These are phyloP conservation scores for Tuber magnatum DNA, from an alignment of 495 filamentous ascomycete species.

Conservation along the genomic window DNA sequence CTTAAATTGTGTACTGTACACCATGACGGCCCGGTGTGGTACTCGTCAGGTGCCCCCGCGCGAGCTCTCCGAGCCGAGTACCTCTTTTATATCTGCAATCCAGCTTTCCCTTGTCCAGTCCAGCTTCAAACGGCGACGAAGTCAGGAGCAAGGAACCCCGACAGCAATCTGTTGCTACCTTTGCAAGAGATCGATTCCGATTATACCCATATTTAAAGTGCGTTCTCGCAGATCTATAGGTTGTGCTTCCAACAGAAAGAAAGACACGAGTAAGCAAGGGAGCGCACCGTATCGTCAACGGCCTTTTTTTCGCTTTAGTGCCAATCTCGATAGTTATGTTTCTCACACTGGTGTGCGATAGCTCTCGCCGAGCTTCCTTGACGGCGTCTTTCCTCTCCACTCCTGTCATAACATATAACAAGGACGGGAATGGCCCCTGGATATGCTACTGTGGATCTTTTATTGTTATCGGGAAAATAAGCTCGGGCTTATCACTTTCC, in stretches of 20 bases:
- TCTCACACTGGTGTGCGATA: conserved; percentile 30
- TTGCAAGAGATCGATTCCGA: conserved; percentile 32
- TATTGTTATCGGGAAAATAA: conserved; percentile 26
- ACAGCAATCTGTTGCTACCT: conserved; percentile 24
- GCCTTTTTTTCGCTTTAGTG: conserved; percentile 20
- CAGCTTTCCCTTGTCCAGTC: conserved; percentile 22
- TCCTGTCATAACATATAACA: conserved; percentile 31
- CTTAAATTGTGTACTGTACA: conserved; percentile 34
- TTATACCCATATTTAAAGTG: conserved; percentile 35
- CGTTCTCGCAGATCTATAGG: conserved; percentile 24
- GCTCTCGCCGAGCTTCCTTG: conserved; percentile 19
- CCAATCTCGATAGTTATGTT: conserved; percentile 30
- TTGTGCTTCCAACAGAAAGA: conserved; percentile 36
- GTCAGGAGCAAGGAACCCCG: conserved; percentile 22
- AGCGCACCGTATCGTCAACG: conserved; percentile 30
- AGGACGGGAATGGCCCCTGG: conserved; percentile 27
- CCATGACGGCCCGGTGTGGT: conserved; percentile 33
- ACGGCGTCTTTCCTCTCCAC: conserved; percentile 16
- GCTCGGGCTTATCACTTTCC: conserved; percentile 12
- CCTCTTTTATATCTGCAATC: conserved; percentile 33
- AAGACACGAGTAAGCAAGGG: conserved; percentile 31
- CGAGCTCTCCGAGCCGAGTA: conserved; percentile 28
- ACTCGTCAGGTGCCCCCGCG: conserved; percentile 39
- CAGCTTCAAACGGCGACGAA: conserved; percentile 30
- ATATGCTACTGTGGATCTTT: conserved; percentile 30